Evolutionary conservation across 768 basidiomycete genomes (phyloP), one percentile per base, ranked within the genome.

Genomic region (Scleroderma bovista): DNA sequence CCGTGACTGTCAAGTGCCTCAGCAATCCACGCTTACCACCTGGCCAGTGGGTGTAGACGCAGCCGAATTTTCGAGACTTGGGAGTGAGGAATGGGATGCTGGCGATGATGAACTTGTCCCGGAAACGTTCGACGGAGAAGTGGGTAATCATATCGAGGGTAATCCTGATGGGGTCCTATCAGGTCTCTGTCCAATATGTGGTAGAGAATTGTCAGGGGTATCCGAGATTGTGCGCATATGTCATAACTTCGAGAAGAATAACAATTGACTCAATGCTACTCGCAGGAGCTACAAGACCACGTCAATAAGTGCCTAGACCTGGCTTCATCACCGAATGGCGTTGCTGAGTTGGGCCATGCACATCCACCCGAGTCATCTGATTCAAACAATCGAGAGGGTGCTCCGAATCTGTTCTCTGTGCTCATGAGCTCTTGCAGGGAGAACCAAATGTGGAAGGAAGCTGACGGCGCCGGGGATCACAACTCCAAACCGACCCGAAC

Each of bases 401-500:
- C 53, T 37, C 59, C 60, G 1, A 57, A 80, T 53, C 70, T 80
- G 0, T 97, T 94, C 66, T 84, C 85, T 0, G 73, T 88, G n/a
- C 75, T 98, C 34, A 96, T 98, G 93, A 77, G 83, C n/a, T 85
- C 87, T 1, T 74, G 81, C 56, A 85, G 84, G 55, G 91, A 95
- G 61, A 80, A 79, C 43, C 83, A 84, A 52, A 79, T 80, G 2
- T 97, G 94, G 93, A 87, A 84, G 60, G 88, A 91, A 64, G 93
- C 85, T 0, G 69, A 79, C 16, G 63, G 68, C 15, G 71, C 67
- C 1, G 81, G 84, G 26, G 26, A 29, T 29, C 26, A 29, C 53
- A 73, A 76, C 52, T 72, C 68, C 22, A 71, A 67, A 41, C 75
- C 73, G 52, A 73, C 72, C 15, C 65, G 73, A 2, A 72, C 66